phyloP scores from a whole-genome alignment of 805 yeast species.

The Metschnikowia orientalis region DNA sequence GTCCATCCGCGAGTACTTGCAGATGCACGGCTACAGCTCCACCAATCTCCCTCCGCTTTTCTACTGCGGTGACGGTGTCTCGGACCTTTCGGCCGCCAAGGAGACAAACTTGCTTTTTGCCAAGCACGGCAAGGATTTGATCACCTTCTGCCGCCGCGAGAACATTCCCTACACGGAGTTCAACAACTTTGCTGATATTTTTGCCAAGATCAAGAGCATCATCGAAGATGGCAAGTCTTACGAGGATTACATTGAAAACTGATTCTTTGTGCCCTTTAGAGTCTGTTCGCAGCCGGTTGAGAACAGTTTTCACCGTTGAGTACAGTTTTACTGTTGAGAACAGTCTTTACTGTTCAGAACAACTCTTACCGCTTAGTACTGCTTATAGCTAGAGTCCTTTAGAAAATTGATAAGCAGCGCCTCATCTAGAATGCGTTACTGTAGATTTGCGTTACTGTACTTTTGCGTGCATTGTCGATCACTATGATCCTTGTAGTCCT shows the following conservation, averaged over 20 bases:
- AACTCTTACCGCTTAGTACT: no score
- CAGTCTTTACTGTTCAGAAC: no score
- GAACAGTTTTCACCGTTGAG: no score
- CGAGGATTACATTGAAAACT: conserved; percentile 18
- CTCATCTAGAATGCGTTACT: no score
- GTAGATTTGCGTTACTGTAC: no score
- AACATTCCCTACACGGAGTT: conserved; percentile 83
- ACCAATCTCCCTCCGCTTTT: conserved; percentile 56
- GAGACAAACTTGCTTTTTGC: conserved; percentile 94
- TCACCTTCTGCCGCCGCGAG: conserved; percentile 77
- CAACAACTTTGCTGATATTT: conserved; percentile 69
- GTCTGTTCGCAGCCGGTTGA: no score
- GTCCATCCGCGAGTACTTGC: conserved; percentile 56
- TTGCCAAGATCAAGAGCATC: conserved; percentile 53
- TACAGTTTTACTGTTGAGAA: no score
- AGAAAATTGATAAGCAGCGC: no score
- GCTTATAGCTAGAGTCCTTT: no score
- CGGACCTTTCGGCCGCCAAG: conserved; percentile 90
- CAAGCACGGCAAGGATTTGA: conserved; percentile 84
- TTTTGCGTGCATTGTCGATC: no score
- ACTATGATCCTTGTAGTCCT: no score
- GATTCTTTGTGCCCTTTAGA: not conserved
- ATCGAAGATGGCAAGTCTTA: conserved; percentile 27
- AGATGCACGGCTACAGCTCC: conserved; percentile 25
- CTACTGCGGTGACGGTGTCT: conserved; percentile 97